phyloP scores from a whole-genome alignment of 805 yeast species.

The Metschnikowia lunata region DNA sequence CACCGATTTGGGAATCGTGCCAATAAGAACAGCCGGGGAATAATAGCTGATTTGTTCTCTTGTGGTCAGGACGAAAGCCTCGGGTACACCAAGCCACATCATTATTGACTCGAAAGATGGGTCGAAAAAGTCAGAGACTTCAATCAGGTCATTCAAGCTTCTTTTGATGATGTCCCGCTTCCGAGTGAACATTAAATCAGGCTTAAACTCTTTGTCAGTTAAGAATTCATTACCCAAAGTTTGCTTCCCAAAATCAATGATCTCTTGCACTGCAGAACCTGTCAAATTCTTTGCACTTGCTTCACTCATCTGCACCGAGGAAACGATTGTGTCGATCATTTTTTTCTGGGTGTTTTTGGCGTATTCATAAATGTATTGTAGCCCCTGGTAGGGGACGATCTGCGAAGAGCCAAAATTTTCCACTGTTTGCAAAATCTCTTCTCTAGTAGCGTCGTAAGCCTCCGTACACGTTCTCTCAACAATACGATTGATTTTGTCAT shows the following conservation, averaged over 20 bases:
- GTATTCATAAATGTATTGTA: constrained; percentile 62
- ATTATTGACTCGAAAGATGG: constrained; percentile 63
- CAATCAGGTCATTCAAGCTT: constrained; percentile 55
- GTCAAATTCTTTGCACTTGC: constrained; percentile 62
- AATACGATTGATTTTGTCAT: constrained; percentile 55
- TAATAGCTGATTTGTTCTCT: constrained; percentile 26
- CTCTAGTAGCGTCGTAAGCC: constrained; percentile 58
- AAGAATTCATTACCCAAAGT: constrained; percentile 62
- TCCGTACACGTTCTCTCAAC: constrained; percentile 57
- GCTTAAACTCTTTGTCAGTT: constrained; percentile 58
- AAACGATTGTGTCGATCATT: constrained; percentile 61
- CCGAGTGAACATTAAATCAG: constrained; percentile 80
- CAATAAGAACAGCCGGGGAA: constrained; percentile 30
- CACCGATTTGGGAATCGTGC: constrained; percentile 29
- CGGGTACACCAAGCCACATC: constrained; percentile 39
- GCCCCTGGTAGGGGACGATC: constrained; percentile 56
- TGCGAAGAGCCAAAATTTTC: constrained; percentile 47
- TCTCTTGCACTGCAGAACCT: constrained; percentile 51
- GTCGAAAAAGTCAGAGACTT: constrained; percentile 73
- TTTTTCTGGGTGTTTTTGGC: constrained; percentile 64
- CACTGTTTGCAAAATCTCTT: constrained; percentile 49
- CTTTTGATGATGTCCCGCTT: constrained; percentile 58
- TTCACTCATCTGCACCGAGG: constrained; percentile 64
- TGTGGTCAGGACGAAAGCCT: constrained; percentile 24
- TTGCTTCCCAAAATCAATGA: constrained; percentile 57